Conservation (phyloP, 2,329 filamentous ascomycete species). For the Penicillium sp. region DNA sequence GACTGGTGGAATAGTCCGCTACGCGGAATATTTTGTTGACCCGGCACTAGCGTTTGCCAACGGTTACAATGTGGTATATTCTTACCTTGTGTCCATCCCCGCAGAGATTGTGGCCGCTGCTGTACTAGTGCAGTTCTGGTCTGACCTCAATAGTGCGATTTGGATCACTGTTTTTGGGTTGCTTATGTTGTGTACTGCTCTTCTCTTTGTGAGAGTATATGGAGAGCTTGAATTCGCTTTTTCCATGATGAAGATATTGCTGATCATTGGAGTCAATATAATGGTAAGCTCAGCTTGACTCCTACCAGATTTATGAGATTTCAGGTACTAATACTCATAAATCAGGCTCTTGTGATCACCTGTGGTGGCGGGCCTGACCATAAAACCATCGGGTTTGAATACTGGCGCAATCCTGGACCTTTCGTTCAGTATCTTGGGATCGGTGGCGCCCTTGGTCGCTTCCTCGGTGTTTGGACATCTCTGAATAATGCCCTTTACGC, state of each 20-base stretch:
- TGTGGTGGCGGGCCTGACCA: constrained; percentile 11
- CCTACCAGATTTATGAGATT: rapidly evolving
- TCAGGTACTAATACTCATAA: not conserved
- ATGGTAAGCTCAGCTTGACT: not conserved
- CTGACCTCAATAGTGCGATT: not conserved
- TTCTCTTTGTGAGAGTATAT: not conserved
- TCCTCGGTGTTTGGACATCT: constrained; percentile 14
- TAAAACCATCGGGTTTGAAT: constrained; percentile 11
- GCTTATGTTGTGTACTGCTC: not conserved
- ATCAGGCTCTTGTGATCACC: constrained; percentile 7
- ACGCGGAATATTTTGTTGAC: constrained; percentile 11
- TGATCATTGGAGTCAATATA: constrained; percentile 11
- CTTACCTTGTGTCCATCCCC: constrained; percentile 7
- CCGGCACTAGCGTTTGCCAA: constrained; percentile 11
- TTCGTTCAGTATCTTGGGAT: constrained; percentile 9
- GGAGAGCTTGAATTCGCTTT: constrained; percentile 7
- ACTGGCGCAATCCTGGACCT: constrained; percentile 11
- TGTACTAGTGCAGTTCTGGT: constrained; percentile 5
- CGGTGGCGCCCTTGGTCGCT: constrained; percentile 7
- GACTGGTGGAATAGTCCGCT: constrained; percentile 11
- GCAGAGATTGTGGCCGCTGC: constrained; percentile 5
- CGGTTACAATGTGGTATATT: constrained; percentile 10
- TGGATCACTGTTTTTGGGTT: constrained; percentile 7
- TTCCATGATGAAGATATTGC: constrained; percentile 11
- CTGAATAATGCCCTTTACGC: constrained; percentile 7